These are phyloP conservation scores for Apocynum venetum DNA, from an alignment of 257 asterid genomes.

Conservation along the genomic window DNA sequence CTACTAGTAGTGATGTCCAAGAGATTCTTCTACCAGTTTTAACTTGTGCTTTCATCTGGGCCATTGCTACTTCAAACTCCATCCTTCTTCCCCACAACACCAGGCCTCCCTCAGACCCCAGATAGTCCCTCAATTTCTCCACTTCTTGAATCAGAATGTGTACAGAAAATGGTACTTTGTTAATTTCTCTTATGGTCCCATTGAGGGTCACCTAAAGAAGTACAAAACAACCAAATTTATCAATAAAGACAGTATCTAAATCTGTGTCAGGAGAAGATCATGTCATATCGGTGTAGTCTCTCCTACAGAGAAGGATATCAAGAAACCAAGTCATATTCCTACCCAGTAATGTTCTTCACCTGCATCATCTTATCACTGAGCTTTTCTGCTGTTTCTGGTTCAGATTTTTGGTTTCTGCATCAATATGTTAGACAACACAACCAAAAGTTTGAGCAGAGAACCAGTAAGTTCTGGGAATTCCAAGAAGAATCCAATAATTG, in stretches of 20 bases:
- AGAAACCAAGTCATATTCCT: slow-evolving; percentile 32
- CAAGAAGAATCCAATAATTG: slow-evolving; percentile 53
- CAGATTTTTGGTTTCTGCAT: slow-evolving; percentile 36
- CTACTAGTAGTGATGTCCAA: slow-evolving; percentile 9
- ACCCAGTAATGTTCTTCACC: slow-evolving; percentile 23
- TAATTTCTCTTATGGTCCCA: slow-evolving; percentile 37
- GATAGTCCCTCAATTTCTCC: neutral
- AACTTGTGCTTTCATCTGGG: slow-evolving; percentile 13
- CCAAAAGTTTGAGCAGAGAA: slow-evolving; percentile 55
- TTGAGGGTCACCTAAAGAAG: slow-evolving; percentile 17
- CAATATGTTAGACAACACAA: slow-evolving; percentile 31
- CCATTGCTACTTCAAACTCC: slow-evolving; percentile 19
- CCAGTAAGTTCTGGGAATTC: slow-evolving; percentile 64
- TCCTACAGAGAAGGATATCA: neutral
- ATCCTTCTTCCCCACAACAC: neutral
- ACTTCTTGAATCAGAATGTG: neutral
- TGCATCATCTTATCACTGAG: slow-evolving; percentile 25
- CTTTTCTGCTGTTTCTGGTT: slow-evolving; percentile 11
- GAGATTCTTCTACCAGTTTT: slow-evolving; percentile 3
- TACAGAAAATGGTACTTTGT: slow-evolving; percentile 18
- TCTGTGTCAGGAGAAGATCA: slow-evolving; percentile 1
- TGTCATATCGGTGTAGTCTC: neutral
- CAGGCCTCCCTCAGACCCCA: neutral
- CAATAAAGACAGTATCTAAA: neutral
- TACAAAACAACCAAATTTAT: slow-evolving; percentile 14